Evolutionary conservation across 768 basidiomycete genomes (phyloP), one percentile per base, ranked within the genome.

Genomic region (Kwoniella heveanensis): DNA sequence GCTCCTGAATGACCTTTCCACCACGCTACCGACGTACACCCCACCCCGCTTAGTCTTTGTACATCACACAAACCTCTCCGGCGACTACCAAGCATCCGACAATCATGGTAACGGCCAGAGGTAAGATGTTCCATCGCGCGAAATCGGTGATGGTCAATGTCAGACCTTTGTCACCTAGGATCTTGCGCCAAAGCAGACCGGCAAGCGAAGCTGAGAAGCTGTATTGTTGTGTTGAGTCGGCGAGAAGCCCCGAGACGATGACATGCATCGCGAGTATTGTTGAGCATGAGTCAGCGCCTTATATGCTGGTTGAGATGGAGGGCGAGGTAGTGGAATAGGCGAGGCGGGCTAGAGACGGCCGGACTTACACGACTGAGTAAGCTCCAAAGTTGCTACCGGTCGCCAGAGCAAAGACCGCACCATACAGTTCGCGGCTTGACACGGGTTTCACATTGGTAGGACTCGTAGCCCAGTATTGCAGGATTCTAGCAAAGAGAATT

Each of bases 321-420:
- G n/a, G n/a, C n/a, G n/a, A n/a, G n/a, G n/a, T n/a, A n/a, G n/a
- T n/a, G n/a, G n/a, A n/a, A n/a, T n/a, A n/a, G 15, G 22, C 32
- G 32, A 6, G 32, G 32, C 7, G 5, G 10, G 39, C 19, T 9
- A 36, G 39, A 44, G 15, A 44, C 39, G 39, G 4, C 15, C 10
- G 19, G 15, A 70, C 77, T 68, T 52, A 77, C 9, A 91, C 90
- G 75, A 90, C 88, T 65, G 88, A 89, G 68, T 94, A 89, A 1
- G 94, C 94, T 13, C 94, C 94, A 32, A 91, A 88, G 79, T 96
- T 96, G 59, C 87, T 89, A 2, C 90, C 89, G 0, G 96, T 84
- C 7, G 92, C 93, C 13, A 96, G 84, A 7, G 83, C 74, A 66
- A 80, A 83, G 24, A 83, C 72, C 0, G 91, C 85, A 1, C 87